These are phyloP conservation scores for Clonostachys chloroleuca DNA, from an alignment of 2,329 filamentous ascomycete species.

Conservation along the genomic window DNA sequence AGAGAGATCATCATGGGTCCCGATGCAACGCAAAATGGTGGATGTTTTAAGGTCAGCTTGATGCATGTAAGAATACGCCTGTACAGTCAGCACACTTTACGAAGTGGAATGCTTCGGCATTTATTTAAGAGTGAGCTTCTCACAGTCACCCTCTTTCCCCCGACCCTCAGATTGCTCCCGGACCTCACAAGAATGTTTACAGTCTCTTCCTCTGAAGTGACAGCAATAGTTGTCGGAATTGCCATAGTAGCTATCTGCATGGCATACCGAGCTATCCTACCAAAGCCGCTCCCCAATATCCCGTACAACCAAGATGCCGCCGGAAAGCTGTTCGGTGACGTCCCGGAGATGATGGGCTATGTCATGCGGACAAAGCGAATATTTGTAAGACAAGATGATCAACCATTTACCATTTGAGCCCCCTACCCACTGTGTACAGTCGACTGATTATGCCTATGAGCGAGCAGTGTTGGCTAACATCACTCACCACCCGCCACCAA, in stretches of 20 bases:
- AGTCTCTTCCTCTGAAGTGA: too few species aligned
- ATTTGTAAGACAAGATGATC: conserved; percentile 12
- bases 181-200: too few species aligned
- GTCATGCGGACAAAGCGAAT: conserved; percentile 19
- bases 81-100: too few species aligned
- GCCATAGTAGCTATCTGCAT: background rate
- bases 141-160: too few species aligned
- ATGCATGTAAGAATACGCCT: too few species aligned
- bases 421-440: too few species aligned
- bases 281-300: conserved; percentile 35
- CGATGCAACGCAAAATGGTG: too few species aligned
- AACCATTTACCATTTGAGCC: background rate
- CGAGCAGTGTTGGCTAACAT: conserved; percentile 21
- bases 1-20: too few species aligned
- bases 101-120: too few species aligned
- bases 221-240: background rate
- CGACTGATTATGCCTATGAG: conserved; percentile 5
- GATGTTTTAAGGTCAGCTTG: too few species aligned
- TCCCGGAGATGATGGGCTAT: conserved; percentile 29
- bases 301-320: conserved; percentile 32
- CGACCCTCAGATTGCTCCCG: too few species aligned
- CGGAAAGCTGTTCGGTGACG: conserved; percentile 29
- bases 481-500: conserved; percentile 20
- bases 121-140: too few species aligned
- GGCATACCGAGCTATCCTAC: conserved; percentile 16